Evolutionary conservation across 2,329 filamentous ascomycete genomes (phyloP), one percentile per base, ranked within the genome.

Genomic region (Macrophomina pseudophaseolina): DNA sequence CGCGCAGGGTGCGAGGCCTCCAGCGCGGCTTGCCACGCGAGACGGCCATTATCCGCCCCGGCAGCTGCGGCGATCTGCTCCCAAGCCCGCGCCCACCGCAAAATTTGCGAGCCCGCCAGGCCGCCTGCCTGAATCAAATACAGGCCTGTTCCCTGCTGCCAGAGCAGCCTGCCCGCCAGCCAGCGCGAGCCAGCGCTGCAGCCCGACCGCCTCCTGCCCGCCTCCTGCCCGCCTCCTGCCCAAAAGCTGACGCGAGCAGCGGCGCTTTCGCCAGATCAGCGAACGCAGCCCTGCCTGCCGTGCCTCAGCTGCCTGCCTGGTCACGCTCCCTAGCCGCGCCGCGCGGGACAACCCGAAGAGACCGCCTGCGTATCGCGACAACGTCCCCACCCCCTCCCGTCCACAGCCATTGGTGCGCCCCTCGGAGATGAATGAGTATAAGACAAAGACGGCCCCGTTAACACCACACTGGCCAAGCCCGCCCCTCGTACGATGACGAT

Each of bases 241-340:
- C 56, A 60, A 60, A 48, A 48, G 56, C 56, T 60, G 56, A 60
- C 56, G 56, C 56, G 56, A 60, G 56, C 56, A 60, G 56, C 56
- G 56, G 56, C 56, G 56, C 56, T 60, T 48, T 60, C 56, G 56
- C 56, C 56, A 60, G 56, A 60, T 60, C 56, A 60, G 56, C 56
- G 48, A 23, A 23, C 23, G 56, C 56, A 60, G 49, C 42, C n/a
- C 52, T 28, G 23, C 23, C 30, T 32, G 52, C 56, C 56, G 56
- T 60, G 56, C 56, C 40, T 33, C 42, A 62, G 58, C 42, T 60
- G 38, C 14, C 38, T 40, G 38, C 38, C 38, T 40, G 56, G 58
- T 49, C 58, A 62, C 58, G 58, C 44, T 62, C 56, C 56, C 56
- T 48, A 60, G 56, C 56, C 42, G 56, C 56, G 40, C 40, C 30